Evolutionary conservation across 148 eudicot species (phyloP), one percentile per base, ranked within the genome.

Genomic region (Rhododendron vialii): DNA sequence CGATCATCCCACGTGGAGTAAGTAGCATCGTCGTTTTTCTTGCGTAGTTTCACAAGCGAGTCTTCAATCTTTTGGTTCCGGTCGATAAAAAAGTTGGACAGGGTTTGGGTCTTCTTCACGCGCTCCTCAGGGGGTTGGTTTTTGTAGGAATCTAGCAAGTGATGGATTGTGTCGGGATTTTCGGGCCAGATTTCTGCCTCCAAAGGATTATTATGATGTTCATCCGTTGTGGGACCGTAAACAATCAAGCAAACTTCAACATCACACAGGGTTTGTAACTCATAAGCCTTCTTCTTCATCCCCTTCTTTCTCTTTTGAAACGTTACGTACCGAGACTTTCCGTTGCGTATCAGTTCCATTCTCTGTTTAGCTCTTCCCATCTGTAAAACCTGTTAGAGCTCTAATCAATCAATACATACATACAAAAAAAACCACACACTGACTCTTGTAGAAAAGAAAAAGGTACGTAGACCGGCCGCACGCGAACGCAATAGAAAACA

Each of bases 301-400:
- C 93, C 92, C 20, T 87, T 87, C 78, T 87, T 90, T 69, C 94
- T 76, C 74, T 91, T 91, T 36, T 86, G 79, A 90, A 77, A 89
- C 4, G 91, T 87, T 17, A 28, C 38, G 78, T 57, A 84, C 33
- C 92, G 84, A 35, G 85, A 48, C 80, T 84, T 91, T 61, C 87
- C 89, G n/a, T 88, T 87, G 45, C 59, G 26, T 80, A 89, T 89
- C 13, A 88, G 87, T 20, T 91, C 87, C 93, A 89, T 86, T 30
- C 59, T 71, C 76, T 87, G 81, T 30, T 89, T 91, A 38, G 87
- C 91, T 69, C 93, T 83, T 24, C 93, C 93, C 93, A 91, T 91
- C 86, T 80, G 63, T 65, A 65, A 24, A n/a, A 24, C 30, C 30
- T 65, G 2, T 1, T 22, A 59, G 9, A 22, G n/a, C 26, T 22